These are phyloP conservation scores for Neospora caninum DNA, from an alignment of 169 alveolate genomes.

Conservation along the genomic window DNA sequence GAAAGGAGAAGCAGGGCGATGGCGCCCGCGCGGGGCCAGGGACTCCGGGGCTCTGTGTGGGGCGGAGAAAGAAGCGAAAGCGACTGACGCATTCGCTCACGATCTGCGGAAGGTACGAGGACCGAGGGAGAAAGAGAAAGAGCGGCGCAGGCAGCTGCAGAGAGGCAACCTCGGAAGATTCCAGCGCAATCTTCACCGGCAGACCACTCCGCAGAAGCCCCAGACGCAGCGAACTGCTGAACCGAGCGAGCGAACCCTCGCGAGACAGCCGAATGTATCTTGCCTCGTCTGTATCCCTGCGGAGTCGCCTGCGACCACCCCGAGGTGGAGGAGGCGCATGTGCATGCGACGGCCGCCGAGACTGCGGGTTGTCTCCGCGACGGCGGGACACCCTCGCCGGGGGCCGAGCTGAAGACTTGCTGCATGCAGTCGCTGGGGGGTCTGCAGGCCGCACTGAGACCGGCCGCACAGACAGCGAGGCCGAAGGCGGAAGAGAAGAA, in stretches of 20 bases:
- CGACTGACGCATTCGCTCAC: conserved; percentile 54
- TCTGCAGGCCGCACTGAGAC: no score
- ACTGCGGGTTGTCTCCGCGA: no score
- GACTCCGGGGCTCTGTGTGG: conserved; percentile 4
- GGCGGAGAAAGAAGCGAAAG: conserved; percentile 58
- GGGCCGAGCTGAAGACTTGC: no score
- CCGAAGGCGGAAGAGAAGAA: no score
- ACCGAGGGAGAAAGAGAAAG: conserved; percentile 51
- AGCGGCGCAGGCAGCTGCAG: conserved; percentile 63
- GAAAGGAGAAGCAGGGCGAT: conserved; percentile 61
- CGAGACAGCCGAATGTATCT: background rate
- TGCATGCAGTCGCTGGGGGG: no score
- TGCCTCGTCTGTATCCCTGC: background rate
- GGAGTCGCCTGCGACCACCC: no score
- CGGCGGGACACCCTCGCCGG: no score
- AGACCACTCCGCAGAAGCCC: conserved; percentile 56
- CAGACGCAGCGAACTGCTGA: conserved; percentile 53
- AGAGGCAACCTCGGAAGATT: conserved; percentile 61
- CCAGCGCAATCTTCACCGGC: conserved; percentile 61
- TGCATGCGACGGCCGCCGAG: no score
- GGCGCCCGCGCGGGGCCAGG: conserved; percentile 35
- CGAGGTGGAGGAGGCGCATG: no score
- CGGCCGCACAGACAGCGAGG: no score
- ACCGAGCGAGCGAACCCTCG: background rate
- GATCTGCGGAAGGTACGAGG: conserved; percentile 56